Base-by-base conservation (phyloP, 768 basidiomycete species). In the Chalciporus pseudorubinellus region DNA sequence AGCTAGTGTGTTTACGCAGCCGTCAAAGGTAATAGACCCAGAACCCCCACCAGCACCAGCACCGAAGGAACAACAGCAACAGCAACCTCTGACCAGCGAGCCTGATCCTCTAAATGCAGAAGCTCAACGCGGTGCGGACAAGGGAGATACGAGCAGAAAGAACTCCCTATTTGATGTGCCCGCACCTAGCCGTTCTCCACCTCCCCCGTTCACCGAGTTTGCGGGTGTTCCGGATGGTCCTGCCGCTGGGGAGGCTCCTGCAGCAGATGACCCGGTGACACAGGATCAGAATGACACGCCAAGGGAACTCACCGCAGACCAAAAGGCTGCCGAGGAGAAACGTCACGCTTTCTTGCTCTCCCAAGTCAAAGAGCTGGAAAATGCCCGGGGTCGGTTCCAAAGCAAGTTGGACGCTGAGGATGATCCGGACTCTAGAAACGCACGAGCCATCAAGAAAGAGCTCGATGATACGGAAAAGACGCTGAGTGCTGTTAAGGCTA, bases 181-280 rank as follows among this genome's bases (percentile, higher is more conserved):
- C 4, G 16, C 59, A 36, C 52, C 56, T n/a, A 14, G 45, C 4
- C 3, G 54, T 6, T 44, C 61, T 10, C 67, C 67, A 8, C 67
- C 69, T 5, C 67, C 67, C 12, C 57, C 67, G 1, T 70, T 64
- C 28, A 63, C 38, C 6, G 62, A 67, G 26, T 52, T 63, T 10
- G 52, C 18, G 13, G 58, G 56, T 14, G 50, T 45, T 31, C 42
- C 28, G 3, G 52, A 50, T 3, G 50, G 6, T 13, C 4, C 16
- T 41, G 48, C 44, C 39, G 50, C 40, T 43, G 56, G 41, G 24
- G 58, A 49, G 9, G 50, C 21, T 16, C 46, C 45, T 18, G 38
- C 34, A 16, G 39, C 18, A 9, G 38, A 51, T 24, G 67, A 60
- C 6, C 42, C 49, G 1, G 39, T 53, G 6, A 56, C 56, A 21